Evolutionary conservation across 352 stramenopile genomes (phyloP).

Genomic region (Peronospora farinosa): DNA sequence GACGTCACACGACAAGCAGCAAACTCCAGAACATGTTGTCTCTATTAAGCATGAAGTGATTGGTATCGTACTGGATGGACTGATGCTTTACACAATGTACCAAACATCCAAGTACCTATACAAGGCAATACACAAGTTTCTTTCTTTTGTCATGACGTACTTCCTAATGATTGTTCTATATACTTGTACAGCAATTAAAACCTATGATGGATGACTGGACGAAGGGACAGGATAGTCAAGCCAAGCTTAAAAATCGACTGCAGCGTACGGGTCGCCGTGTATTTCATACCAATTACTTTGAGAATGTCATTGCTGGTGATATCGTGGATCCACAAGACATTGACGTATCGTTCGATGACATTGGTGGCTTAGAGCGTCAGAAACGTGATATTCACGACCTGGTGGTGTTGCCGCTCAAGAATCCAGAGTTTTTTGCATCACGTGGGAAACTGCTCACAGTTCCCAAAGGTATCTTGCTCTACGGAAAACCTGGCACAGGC

Average conservation of each 20-base stretch:
- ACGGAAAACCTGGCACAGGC: conserved; percentile 75
- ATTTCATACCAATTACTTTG: conserved; percentile 83
- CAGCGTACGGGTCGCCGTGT: conserved; percentile 51
- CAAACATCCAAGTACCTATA: conserved; percentile 79
- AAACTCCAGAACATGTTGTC: conserved; percentile 8
- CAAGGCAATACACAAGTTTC: conserved; percentile 38
- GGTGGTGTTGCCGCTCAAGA: conserved; percentile 89
- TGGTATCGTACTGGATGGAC: conserved; percentile 63
- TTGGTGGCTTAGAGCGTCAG: conserved; percentile 93
- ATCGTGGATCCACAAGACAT: conserved; percentile 92
- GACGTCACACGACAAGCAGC: conserved; percentile 11
- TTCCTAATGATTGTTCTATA: conserved; percentile 1
- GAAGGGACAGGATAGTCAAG: conserved; percentile 49
- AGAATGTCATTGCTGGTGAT: conserved; percentile 90
- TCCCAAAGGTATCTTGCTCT: conserved; percentile 83
- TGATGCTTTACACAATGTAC: conserved; percentile 83
- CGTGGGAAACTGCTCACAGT: conserved; percentile 82
- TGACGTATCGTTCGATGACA: conserved; percentile 89
- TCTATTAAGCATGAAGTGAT: conserved; percentile 57
- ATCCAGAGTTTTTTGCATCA: conserved; percentile 88
- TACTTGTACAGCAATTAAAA: conserved; percentile 46
- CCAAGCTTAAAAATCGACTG: conserved; percentile 71
- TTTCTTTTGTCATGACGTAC: not conserved
- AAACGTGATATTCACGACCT: conserved; percentile 95
- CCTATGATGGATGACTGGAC: conserved; percentile 81